These are phyloP conservation scores for Cytospora chrysosperma DNA, from an alignment of 2,329 filamentous ascomycete species.

Conservation along the genomic window DNA sequence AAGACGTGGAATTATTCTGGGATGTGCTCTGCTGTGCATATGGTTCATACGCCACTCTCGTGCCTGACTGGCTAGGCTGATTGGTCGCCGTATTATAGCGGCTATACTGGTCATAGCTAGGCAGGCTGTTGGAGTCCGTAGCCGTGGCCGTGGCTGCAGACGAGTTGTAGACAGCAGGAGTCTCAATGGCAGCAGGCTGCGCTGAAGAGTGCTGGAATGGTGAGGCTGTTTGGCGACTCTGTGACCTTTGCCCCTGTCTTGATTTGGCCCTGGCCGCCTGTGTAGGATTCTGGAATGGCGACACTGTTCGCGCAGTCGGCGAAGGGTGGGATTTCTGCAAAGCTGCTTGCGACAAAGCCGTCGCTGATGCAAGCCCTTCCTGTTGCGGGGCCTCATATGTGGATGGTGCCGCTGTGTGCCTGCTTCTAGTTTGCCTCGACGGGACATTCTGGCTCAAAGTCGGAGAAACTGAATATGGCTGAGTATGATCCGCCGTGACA, in stretches of 20 bases:
- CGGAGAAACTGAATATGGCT: constrained; percentile 4
- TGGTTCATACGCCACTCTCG: constrained; percentile 32
- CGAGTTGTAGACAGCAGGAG: constrained; percentile 25
- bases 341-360: constrained; percentile 29
- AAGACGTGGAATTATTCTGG: constrained; percentile 24
- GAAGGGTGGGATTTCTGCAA: constrained; percentile 33
- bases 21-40: constrained; percentile 31
- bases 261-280: constrained; percentile 33
- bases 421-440: not conserved
- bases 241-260: constrained; percentile 36
- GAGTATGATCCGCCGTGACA: not conserved
- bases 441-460: not conserved
- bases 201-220: constrained; percentile 22
- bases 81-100: constrained; percentile 25
- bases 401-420: not conserved
- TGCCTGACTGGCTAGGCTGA: constrained; percentile 28
- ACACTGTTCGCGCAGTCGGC: constrained; percentile 31
- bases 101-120: constrained; percentile 28
- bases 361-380: constrained; percentile 16
- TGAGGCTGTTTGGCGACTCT: constrained; percentile 32
- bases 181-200: constrained; percentile 20
- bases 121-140: constrained; percentile 21
- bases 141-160: constrained; percentile 19
- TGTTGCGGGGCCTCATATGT: constrained; percentile 15
- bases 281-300: constrained; percentile 29